Evolutionary conservation across 2,329 filamentous ascomycete genomes (phyloP).

Genomic region (Sporothrix curviconia): DNA sequence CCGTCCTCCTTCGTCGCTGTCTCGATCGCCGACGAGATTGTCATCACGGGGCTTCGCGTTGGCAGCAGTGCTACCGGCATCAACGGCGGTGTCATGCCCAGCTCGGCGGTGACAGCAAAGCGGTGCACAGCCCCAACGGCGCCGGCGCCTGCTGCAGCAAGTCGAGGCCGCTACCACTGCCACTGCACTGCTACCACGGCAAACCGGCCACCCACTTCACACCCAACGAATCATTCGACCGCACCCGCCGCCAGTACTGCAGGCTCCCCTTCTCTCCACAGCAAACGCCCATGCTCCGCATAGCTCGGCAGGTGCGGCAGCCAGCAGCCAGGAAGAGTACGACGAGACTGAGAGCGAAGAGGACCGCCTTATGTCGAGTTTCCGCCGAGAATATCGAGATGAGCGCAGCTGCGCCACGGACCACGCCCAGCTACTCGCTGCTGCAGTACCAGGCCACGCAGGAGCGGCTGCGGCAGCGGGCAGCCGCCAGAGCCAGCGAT

Average conservation of each 20-base stretch:
- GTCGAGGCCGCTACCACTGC: constrained; percentile 15
- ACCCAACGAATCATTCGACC: background rate
- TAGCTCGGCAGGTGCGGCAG: constrained; percentile 32
- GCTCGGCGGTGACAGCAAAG: background rate
- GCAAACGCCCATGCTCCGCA: constrained; percentile 25
- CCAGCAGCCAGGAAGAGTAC: constrained; percentile 88
- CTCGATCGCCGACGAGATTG: constrained; percentile 82
- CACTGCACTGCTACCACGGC: background rate
- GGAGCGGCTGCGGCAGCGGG: constrained; percentile 20
- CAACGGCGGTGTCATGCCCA: constrained; percentile 35
- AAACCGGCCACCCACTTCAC: background rate
- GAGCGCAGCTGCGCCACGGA: constrained; percentile 33
- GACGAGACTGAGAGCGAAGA: constrained; percentile 90
- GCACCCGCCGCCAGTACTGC: constrained; percentile 30
- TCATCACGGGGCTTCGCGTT: constrained; percentile 79
- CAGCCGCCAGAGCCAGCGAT: constrained; percentile 28
- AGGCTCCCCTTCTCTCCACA: too few relatives aligned
- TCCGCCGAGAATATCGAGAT: constrained; percentile 44
- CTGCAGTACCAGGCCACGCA: constrained; percentile 11
- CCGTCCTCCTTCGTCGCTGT: constrained; percentile 90
- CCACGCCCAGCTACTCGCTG: constrained; percentile 19
- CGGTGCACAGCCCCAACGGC: constrained; percentile 54
- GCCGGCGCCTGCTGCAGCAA: constrained; percentile 42
- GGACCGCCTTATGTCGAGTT: constrained; percentile 57
- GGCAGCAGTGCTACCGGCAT: constrained; percentile 46